Evolutionary conservation across 306 rosid species (phyloP), one percentile per base, ranked within the genome.

Genomic region (Bauhinia variegata): DNA sequence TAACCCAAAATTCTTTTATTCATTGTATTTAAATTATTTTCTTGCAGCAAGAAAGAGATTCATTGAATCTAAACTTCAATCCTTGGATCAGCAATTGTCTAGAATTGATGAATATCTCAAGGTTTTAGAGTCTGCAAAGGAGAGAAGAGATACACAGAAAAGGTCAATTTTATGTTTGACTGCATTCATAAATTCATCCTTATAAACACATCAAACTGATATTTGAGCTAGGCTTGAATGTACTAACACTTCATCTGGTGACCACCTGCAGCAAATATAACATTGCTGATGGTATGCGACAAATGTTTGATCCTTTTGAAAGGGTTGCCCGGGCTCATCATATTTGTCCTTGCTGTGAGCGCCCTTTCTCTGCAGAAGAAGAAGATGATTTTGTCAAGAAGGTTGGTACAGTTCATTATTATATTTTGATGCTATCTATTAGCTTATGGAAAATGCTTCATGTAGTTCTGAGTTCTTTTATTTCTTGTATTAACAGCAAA

Each of bases 281-380:
- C 80, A 76, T 87, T 54, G 89, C 93, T 28, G 96, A 84, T 84
- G 98, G 98, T 75, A 89, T 92, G 96, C 85, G 88, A 41, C 91
- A 86, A 67, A 87, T 89, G 96, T 84, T 92, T 84, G 98, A 89
- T 87, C 96, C 96, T 59, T 92, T 89, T 76, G 98, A 89, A 82
- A 84, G 84, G 81, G 88, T 84, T 74, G 96, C 98, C 48, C 92
- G 98, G 54, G 96, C 89, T 63, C 82, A 79, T 83, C 98, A 92
- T 72, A 12, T 81, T 66, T 92, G 98, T 80, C 98, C 98, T 39
- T 89, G 96, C 81, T 92, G 98, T 72, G 96, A 92, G 74, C 96
- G 98, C 18, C 74, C 96, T 67, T 89, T 92, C 83, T 81, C 93
- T 68, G 66, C 86, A 9, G 88, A 84, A 79, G 98, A 92, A 82